A percentile compares a stretch with the other conserved stretches of the same genome.
Conservation (phyloP, 805 yeast species). For the Henningerozyma blattae region DNA sequence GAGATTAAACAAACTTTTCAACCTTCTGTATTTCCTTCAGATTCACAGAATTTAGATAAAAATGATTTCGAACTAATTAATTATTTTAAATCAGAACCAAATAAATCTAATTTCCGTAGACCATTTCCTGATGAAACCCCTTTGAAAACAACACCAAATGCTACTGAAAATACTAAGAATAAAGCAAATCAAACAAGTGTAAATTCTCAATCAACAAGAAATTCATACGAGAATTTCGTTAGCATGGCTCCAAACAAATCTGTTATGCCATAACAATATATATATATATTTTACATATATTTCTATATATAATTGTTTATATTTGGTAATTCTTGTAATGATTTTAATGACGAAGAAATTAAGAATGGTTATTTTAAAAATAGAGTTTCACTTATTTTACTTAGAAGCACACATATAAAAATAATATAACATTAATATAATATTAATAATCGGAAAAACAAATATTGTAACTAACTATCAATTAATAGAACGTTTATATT, state of each 20-base stretch:
- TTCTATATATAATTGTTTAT: background rate
- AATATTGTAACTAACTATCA: conserved; percentile 3
- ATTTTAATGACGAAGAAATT: too few relatives aligned
- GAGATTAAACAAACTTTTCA: too few relatives aligned
- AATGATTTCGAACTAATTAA: conserved; percentile 1
- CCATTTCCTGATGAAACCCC: background rate
- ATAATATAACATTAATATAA: conserved; percentile 1
- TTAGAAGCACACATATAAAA: background rate
- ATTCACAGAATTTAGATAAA: background rate
- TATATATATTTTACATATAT: background rate
- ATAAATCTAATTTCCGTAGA: background rate
- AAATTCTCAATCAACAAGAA: background rate
- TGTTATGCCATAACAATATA: background rate
- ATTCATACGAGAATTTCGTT: conserved; percentile 12
- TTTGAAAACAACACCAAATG: background rate
- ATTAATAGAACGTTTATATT: conserved; percentile 1
- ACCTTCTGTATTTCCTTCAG: too few relatives aligned
- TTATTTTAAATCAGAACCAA: background rate
- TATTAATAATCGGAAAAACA: conserved; percentile 1
- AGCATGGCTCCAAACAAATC: conserved; percentile 6
- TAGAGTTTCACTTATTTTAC: background rate
- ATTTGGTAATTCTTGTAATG: background rate
- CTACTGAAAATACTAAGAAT: background rate
- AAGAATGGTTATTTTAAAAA: too few relatives aligned
- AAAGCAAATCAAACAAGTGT: conserved; percentile 2